phyloP scores from a whole-genome alignment of 2,329 filamentous ascomycete species.

The Cercospora brassicicola region DNA sequence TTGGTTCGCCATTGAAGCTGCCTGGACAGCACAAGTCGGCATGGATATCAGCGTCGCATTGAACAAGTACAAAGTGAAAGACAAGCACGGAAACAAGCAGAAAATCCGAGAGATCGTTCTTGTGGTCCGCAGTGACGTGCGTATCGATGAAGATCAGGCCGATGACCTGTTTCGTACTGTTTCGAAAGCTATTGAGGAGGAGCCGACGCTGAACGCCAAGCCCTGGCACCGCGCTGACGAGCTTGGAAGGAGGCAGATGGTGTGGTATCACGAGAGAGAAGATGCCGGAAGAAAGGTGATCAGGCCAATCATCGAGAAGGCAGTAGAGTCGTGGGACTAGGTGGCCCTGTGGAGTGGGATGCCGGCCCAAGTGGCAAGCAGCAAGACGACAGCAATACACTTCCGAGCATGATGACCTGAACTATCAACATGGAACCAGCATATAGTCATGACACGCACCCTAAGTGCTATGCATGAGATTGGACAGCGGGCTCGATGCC shows the following conservation, averaged over 20 bases:
- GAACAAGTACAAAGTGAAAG: slow-evolving; percentile 49
- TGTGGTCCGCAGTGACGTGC: slow-evolving; percentile 48
- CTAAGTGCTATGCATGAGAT: too few species aligned
- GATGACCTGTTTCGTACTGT: slow-evolving; percentile 46
- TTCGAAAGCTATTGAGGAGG: slow-evolving; percentile 45
- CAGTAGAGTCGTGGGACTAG: slow-evolving; percentile 45
- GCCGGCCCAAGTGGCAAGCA: background rate
- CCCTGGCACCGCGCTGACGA: slow-evolving; percentile 48
- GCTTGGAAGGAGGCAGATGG: slow-evolving; percentile 49
- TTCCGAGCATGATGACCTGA: background rate
- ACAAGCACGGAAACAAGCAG: slow-evolving; percentile 44
- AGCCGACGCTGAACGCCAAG: slow-evolving; percentile 43
- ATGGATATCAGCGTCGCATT: slow-evolving; percentile 49
- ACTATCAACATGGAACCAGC: background rate
- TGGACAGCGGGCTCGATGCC: too few species aligned
- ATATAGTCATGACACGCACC: too few species aligned
- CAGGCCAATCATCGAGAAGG: slow-evolving; percentile 49
- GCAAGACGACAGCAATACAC: too few species aligned
- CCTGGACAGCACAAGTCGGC: slow-evolving; percentile 50
- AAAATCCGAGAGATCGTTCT: slow-evolving; percentile 52
- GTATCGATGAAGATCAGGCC: slow-evolving; percentile 48
- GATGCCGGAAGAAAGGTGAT: slow-evolving; percentile 49
- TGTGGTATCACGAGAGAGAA: slow-evolving; percentile 45
- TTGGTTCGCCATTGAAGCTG: slow-evolving; percentile 52
- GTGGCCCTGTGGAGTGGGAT: background rate